These are phyloP conservation scores for Monosporascus sp. DNA, from an alignment of 2,329 filamentous ascomycete genomes.

Conservation along the genomic window DNA sequence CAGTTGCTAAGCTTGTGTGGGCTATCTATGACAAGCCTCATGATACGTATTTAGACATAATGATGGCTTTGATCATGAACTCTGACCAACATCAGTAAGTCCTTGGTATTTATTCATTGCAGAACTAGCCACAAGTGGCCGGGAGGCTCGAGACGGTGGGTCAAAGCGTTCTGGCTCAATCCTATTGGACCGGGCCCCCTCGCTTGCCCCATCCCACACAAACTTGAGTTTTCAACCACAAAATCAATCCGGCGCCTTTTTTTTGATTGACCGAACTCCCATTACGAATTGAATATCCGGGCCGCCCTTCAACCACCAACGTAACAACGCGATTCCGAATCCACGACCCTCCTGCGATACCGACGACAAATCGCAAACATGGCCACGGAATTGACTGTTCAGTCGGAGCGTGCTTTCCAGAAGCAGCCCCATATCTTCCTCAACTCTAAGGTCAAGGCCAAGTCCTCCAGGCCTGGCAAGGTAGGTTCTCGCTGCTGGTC, in stretches of 20 bases:
- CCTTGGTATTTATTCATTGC: too few relatives aligned
- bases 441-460: slow-evolving; percentile 89
- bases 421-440: slow-evolving; percentile 99
- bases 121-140: background rate
- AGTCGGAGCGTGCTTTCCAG: slow-evolving; percentile 99
- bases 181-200: background rate
- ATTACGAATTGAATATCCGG: slow-evolving; percentile 1
- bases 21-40: too few relatives aligned
- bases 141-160: background rate
- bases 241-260: background rate
- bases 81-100: too few relatives aligned
- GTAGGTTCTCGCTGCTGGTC: slow-evolving; percentile 45
- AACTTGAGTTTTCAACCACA: background rate
- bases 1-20: too few relatives aligned
- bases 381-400: slow-evolving; percentile 98
- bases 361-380: slow-evolving; percentile 56
- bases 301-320: slow-evolving; percentile 16
- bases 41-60: too few relatives aligned
- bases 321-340: slow-evolving; percentile 12
- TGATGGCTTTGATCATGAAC: too few relatives aligned
- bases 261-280: background rate
- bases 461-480: slow-evolving; percentile 83
- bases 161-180: background rate
- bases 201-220: slow-evolving; percentile 1
- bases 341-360: slow-evolving; percentile 35